These are phyloP conservation scores for Phlebiopsis gigantea DNA, from an alignment of 768 basidiomycete species.

Conservation along the genomic window DNA sequence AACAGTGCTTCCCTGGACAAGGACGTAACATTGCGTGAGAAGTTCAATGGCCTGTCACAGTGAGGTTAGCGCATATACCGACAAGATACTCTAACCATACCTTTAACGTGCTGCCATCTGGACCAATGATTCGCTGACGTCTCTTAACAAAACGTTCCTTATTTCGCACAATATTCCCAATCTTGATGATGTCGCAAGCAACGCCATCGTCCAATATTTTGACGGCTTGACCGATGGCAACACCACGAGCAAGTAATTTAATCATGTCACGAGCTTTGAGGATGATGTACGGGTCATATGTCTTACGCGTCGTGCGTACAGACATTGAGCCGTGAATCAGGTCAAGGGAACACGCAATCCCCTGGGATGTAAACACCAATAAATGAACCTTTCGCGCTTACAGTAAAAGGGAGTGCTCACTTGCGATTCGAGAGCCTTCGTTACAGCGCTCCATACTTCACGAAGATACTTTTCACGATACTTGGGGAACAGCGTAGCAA, in stretches of 20 bases:
- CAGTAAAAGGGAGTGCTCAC: conserved; percentile 33
- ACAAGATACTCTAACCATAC: conserved; percentile 37
- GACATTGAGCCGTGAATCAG: conserved; percentile 97
- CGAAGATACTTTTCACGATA: conserved; percentile 96
- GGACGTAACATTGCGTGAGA: conserved; percentile 91
- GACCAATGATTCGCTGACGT: conserved; percentile 93
- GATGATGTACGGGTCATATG: conserved; percentile 94
- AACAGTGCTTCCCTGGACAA: conserved; percentile 97
- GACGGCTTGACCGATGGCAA: conserved; percentile 77
- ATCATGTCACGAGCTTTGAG: conserved; percentile 95
- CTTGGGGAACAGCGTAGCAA: conserved; percentile 97
- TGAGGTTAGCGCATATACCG: not conserved
- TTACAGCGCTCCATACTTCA: conserved; percentile 92
- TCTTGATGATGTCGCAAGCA: conserved; percentile 98
- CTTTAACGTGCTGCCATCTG: conserved; percentile 96
- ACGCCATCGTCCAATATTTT: conserved; percentile 87
- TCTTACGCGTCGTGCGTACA: conserved; percentile 93
- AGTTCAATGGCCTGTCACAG: conserved; percentile 84
- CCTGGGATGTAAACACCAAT: conserved; percentile 38
- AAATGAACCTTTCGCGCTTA: not conserved
- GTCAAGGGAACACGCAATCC: conserved; percentile 87
- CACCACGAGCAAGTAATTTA: conserved; percentile 91
- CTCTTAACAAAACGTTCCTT: conserved; percentile 97
- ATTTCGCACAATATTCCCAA: conserved; percentile 89
- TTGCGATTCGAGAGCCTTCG: conserved; percentile 74